Evolutionary conservation across 148 eudicot genomes (phyloP).

Genomic region (Hydrangea macrophylla): DNA sequence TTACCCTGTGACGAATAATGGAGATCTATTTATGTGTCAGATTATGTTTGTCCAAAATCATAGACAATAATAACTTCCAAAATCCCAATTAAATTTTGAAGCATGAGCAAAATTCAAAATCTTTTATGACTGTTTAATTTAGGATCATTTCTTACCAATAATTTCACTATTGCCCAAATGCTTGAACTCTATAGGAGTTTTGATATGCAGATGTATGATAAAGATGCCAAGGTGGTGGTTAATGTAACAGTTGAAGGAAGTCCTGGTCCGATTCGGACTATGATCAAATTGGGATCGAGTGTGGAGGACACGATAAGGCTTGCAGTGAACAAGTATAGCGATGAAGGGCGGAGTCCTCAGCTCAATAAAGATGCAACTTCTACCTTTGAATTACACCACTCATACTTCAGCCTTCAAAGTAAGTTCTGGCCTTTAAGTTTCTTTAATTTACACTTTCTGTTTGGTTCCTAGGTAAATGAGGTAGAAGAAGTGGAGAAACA

Average conservation of each 20-base stretch:
- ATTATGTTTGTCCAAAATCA: too few species aligned
- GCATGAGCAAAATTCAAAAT: too few species aligned
- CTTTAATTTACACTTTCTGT: neutral
- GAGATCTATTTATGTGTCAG: neutral
- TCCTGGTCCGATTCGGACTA: constrained; percentile 66
- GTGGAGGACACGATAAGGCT: constrained; percentile 78
- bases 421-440: constrained; percentile 15
- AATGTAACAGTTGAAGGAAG: constrained; percentile 87
- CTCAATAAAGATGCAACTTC: constrained; percentile 43
- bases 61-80: too few species aligned
- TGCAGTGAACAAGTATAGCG: constrained; percentile 50
- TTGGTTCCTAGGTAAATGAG: neutral
- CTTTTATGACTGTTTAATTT: neutral
- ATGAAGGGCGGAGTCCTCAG: constrained; percentile 71
- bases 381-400: constrained; percentile 57
- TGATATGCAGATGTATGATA: constrained; percentile 45
- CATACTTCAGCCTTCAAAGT: constrained; percentile 83
- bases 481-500: neutral
- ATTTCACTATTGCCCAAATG: neutral
- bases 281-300: constrained; percentile 72
- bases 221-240: constrained; percentile 72
- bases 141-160: neutral
- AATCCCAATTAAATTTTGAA: too few species aligned
- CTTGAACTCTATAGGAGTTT: neutral
- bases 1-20: too few species aligned